Percentiles rank a stretch among this genome's conserved stretches.
phyloP scores from a whole-genome alignment of 441 rosid genomes.

The Corymbia citriodora region DNA sequence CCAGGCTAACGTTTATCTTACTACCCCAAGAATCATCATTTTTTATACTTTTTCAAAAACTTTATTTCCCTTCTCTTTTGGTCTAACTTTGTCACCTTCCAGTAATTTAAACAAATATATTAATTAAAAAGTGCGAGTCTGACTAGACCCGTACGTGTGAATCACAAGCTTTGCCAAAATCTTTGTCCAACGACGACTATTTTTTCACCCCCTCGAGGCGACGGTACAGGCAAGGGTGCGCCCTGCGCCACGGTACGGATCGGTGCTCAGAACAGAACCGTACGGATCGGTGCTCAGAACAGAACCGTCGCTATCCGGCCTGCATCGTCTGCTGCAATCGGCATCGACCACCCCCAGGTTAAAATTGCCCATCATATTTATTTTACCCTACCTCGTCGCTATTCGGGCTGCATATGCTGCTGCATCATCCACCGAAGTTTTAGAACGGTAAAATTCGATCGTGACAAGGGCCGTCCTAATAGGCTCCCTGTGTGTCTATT shows the following conservation, averaged over 20 bases:
- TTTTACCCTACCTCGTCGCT: too few species aligned
- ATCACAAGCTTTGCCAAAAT: neutral
- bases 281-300: neutral
- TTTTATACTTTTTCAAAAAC: neutral
- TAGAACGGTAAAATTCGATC: neutral
- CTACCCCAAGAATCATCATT: neutral
- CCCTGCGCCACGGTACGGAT: neutral
- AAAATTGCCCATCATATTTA: neutral
- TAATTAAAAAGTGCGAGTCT: neutral
- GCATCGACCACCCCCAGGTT: neutral
- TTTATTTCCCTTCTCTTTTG: neutral
- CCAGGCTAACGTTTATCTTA: neutral
- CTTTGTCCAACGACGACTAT: constrained; percentile 40
- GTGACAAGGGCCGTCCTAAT: neutral
- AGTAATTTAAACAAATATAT: neutral
- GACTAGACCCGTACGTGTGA: constrained; percentile 26
- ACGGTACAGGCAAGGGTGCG: neutral
- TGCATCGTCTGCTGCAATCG: neutral
- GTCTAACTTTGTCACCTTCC: neutral
- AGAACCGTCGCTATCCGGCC: neutral
- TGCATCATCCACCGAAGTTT: neutral
- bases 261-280: neutral
- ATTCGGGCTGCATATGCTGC: too few species aligned
- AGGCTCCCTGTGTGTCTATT: too few species aligned
- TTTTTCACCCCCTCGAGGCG: neutral